Evolutionary conservation across 2,329 filamentous ascomycete genomes (phyloP), one percentile per base, ranked within the genome.

Genomic region (Trichoderma polysporum): DNA sequence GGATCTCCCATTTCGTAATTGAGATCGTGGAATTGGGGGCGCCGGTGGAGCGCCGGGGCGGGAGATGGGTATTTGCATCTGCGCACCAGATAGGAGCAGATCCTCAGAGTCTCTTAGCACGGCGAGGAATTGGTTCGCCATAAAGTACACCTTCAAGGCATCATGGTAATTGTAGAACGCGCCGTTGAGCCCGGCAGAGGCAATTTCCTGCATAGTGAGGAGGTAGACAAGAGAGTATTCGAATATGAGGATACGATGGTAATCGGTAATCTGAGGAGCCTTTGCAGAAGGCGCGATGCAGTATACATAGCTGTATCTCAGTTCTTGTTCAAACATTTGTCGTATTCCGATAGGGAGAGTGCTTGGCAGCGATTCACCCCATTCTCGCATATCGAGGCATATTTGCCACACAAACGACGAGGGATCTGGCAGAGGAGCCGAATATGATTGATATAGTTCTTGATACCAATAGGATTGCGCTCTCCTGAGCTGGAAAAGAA

Each of bases 391-490:
- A 45, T 91, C 85, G 54, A 88, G 83, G 73, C 91, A 94, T 78
- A 89, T 89, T 67, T 88, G 86, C 89, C 91, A 93, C 54, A 93
- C 86, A 75, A 91, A 93, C 0, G 85, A 84, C 12, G 90, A 85
- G 1, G 91, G 85, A 62, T 94, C 88, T 19, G 86, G 82, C 67
- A 92, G 84, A n/a, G 87, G 86, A 2, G 85, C 83, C 1, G 89
- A 86, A 10, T 91, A 90, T 19, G 89, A 91, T 73, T 95, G 92
- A 74, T 95, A 95, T 2, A 97, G 86, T 25, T 90, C 87, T 74
- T 96, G 93, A 73, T 98, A 98, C 88, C 93, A 97, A 58, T 86
- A 85, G 0, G 95, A 98, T 76, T 98, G 91, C 7, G 92, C 86
- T 67, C 90, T 87, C n/a, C 94, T 90, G 9, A 98, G 86, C 72